A percentile compares a stretch with the other conserved stretches of the same genome.
These are phyloP conservation scores for Casuarina glauca DNA, from an alignment of 306 rosid species.

Conservation along the genomic window DNA sequence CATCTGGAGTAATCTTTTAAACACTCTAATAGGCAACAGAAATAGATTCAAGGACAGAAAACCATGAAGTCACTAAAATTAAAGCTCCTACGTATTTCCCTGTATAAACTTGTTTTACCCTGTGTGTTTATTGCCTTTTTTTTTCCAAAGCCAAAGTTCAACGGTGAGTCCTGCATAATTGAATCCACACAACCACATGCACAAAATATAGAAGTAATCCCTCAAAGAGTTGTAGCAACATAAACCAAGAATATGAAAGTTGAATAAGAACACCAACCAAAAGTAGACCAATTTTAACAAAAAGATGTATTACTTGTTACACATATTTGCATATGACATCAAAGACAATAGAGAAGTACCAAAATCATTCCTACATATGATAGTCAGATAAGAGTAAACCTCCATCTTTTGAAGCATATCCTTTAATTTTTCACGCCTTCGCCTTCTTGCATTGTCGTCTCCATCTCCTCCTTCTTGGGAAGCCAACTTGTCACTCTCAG, in stretches of 20 bases:
- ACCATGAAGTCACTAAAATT: not conserved
- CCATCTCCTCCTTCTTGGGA: slow-evolving; percentile 87
- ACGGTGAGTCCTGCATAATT: not conserved
- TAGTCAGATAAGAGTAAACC: slow-evolving; percentile 41
- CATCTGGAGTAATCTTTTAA: not conserved
- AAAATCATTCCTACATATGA: not conserved
- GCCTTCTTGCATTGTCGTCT: slow-evolving; percentile 81
- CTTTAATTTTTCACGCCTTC: slow-evolving; percentile 78
- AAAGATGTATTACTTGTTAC: not conserved
- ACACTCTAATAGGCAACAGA: not conserved
- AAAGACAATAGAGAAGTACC: slow-evolving; percentile 11
- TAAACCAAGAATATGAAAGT: not conserved
- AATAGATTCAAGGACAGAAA: not conserved
- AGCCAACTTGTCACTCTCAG: slow-evolving; percentile 89
- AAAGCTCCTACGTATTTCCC: not conserved
- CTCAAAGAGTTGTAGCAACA: slow-evolving; percentile 5
- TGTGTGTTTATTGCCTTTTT: not conserved
- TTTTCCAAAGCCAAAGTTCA: not conserved
- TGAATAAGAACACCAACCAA: slow-evolving; percentile 21
- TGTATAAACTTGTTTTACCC: not conserved
- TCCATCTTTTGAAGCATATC: slow-evolving; percentile 91
- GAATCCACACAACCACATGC: not conserved
- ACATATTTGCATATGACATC: not conserved
- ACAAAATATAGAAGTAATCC: not conserved
- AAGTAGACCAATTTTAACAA: slow-evolving; percentile 12